Evolutionary conservation across 176 grass and related monocot genomes (phyloP), one percentile per base, ranked within the genome.

Genomic region (Aegilops sharonensis): DNA sequence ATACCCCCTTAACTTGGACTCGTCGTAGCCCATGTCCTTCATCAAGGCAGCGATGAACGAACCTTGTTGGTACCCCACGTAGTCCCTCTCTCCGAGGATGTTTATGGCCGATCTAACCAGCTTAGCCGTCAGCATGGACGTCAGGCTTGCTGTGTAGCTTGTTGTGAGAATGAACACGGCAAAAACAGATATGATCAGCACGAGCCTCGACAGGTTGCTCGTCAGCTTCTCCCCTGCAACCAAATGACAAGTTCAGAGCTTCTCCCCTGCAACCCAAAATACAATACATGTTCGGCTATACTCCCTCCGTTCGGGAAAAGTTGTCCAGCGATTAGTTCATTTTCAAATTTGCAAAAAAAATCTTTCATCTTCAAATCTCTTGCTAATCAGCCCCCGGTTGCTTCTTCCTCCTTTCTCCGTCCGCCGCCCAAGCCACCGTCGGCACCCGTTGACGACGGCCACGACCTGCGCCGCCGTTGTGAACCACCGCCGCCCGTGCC

Each of bases 151-250:
- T 0, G 66, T 34, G 17, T 69, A 69, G 66, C 66, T 69, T 36
- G 95, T 95, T 5, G 93, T 93, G 68, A 98, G 77, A 32, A 98
- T 95, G 21, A 98, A 91, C 50, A 98, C 95, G 1, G 93, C 87
- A 52, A 95, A 98, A 31, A 98, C 87, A 93, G 93, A 98, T 4
- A 98, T 87, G 64, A 83, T 91, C 82, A 93, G 89, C 62, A 84
- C 80, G 50, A 92, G 56, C 78, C 88, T 84, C 77, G 95, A 93
- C 61, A 98, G 81, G 77, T 95, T 98, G 93, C 93, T 98, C 76
- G 89, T 86, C 9, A 95, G 65, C 83, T 98, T 98, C 86, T 95
- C 95, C 88, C 81, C 95, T 98, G 83, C 34, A 34, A 34, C 34
- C 34, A 34, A 34, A 34, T 34, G 34, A 34, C 34, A 34, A 34